phyloP scores from a whole-genome alignment of 164 flowering plant genomes.

The Nymphaea colorata region DNA sequence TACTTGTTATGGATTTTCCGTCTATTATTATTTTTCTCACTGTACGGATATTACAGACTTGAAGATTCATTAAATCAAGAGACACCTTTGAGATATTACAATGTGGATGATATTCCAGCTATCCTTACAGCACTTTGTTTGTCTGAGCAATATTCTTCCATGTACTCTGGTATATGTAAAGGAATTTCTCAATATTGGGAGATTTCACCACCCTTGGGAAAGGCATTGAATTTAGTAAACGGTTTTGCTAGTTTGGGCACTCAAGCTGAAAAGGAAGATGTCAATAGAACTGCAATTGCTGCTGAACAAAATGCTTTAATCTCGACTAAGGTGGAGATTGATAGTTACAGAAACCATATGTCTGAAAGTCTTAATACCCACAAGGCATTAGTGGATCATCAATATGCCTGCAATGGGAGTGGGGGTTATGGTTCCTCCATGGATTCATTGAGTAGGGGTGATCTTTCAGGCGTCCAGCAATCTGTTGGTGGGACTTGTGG shows the following conservation, averaged over 20 bases:
- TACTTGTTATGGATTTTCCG: too few species aligned
- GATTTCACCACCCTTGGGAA: constrained; percentile 20
- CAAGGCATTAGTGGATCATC: constrained; percentile 6
- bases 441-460: constrained; percentile 9
- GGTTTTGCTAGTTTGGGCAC: constrained; percentile 5
- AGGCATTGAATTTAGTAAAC: constrained; percentile 12
- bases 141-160: constrained; percentile 25
- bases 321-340: constrained; percentile 9
- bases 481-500: constrained; percentile 2
- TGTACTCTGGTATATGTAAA: constrained; percentile 52
- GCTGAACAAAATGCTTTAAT: constrained; percentile 4
- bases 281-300: constrained; percentile 8
- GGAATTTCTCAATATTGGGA: constrained; percentile 62
- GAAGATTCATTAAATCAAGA: constrained; percentile 26
- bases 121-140: constrained; percentile 42
- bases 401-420: constrained; percentile 8
- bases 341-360: constrained; percentile 12
- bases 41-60: constrained; percentile 36
- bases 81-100: constrained; percentile 50
- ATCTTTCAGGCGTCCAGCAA: constrained; percentile 5
- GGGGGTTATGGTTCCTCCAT: constrained; percentile 9
- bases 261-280: constrained; percentile 15
- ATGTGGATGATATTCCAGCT: constrained; percentile 43
- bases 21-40: too few species aligned
- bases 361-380: constrained; percentile 15